Evolutionary conservation across 2,329 filamentous ascomycete species (phyloP), one percentile per base, ranked within the genome.

Genomic region (Thielaviopsis punctulata): DNA sequence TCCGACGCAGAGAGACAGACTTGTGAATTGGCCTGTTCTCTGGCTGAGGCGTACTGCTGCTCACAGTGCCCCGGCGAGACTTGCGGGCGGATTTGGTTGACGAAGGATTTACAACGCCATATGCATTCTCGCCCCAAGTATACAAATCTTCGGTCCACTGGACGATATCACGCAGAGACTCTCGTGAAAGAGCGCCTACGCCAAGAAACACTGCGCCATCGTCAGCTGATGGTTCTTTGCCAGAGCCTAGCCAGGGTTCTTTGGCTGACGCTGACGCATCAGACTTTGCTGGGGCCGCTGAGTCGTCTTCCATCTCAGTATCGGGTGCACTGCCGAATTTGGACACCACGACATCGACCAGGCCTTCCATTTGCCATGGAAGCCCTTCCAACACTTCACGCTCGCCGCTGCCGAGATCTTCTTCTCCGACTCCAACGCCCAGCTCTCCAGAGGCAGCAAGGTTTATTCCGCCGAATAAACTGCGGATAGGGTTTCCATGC

Each of bases 361-460:
- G 72, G 1, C 92, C 92, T 49, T 92, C 82, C 22, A 86, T 85
- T 52, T 85, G 74, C 9, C 73, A 75, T 1, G 87, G 79, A 56
- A 95, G 79, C n/a, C 87, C 87, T 64, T 96, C 90, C 1, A 98
- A 70, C 0, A 96, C 90, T 60, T 93, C 90, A 60, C 90, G 75
- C 68, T 96, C 90, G 27, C 88, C 88, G 62, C 90, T 95, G 4
- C 90, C 90, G 64, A 88, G 83, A 52, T 95, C 86, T 68, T 96
- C 92, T 64, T 96, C 92, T 18, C 92, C 92, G 1, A 96, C 92
- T 0, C 92, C 92, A 45, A 95, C 78, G 15, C 92, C 92, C 23
- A 96, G 76, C 66, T 96, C 90, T 18, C 92, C 90, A 30, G 86
- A 88, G 6, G 84, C 86, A 12, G 89, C 86, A 27, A 98, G 73